Base-by-base conservation (phyloP, 2,329 filamentous ascomycete genomes). In the Fusarium euwallaceae region DNA sequence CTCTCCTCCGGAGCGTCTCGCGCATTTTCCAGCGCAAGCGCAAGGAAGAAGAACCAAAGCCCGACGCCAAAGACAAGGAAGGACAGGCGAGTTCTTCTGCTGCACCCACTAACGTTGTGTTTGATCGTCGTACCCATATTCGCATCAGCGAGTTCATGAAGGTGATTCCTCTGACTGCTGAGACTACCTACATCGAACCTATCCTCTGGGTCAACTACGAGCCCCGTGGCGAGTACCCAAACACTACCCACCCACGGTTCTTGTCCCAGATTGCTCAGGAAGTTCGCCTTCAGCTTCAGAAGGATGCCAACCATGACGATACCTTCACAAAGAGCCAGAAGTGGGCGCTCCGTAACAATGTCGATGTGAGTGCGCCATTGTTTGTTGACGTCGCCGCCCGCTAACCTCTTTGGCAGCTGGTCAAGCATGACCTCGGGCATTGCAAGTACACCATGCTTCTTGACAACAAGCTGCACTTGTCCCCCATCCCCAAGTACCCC, bases 401-500 rank as follows among this genome's bases (percentile, higher is more conserved):
- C 61, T 67, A 27, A 34, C 45, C 29, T 6, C 12, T 7, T 39
- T 10, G 16, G n/a, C 11, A 80, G 79, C 51, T 75, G 51, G 70
- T 76, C 27, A 73, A 73, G 61, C 72, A 75, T 27, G 78, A 80
- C 45, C 64, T 81, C 2, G 75, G 79, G 24, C 75, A 80, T 45
- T 77, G 72, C 70, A 75, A 80, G 24, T 78, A 77, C 58, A 70
- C 69, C 1, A 71, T 77, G 24, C 67, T 76, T 6, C 61, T 78
- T 53, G 53, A 67, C 8, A 64, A 76, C 24, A 24, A 67, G 29
- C 66, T 73, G n/a, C 61, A 66, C 6, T 11, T 70, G 4, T 63
- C 66, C 3, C 84, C 84, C 9, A 78, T 86, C 3, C 72, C 27
- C 22, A 55, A 75, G 3, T 60, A 69, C 56, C 66, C 73, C 4